Evolutionary conservation across 805 yeast genomes (phyloP).

Genomic region (Saccharomycopsis oosterbeekiorum): DNA sequence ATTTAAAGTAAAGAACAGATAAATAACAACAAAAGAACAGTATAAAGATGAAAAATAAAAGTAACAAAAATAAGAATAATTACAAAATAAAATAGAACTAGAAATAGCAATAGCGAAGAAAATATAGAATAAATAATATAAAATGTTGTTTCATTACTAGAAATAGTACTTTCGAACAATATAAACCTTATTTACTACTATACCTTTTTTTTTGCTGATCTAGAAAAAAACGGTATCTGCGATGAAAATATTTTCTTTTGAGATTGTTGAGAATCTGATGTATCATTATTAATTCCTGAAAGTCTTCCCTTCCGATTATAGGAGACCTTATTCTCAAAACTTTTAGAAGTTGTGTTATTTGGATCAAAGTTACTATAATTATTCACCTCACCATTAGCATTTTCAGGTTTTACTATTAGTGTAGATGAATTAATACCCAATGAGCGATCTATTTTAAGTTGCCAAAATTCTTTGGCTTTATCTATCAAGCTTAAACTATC

Average conservation of each 20-base stretch:
- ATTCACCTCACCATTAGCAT: not conserved
- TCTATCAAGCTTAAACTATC: slow-evolving; percentile 31
- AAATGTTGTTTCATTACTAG: not conserved
- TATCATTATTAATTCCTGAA: not conserved
- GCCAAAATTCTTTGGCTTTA: slow-evolving; percentile 49
- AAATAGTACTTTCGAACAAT: not conserved
- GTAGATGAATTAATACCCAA: slow-evolving; percentile 8
- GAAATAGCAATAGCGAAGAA: not conserved
- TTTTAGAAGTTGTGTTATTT: not conserved
- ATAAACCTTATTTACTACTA: not conserved
- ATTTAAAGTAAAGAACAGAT: no score
- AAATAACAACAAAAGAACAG: not conserved
- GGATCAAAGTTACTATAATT: not conserved
- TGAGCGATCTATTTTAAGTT: slow-evolving; percentile 28
- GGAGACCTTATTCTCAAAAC: not conserved
- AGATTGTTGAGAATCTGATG: not conserved
- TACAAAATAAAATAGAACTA: not conserved
- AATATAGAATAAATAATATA: not conserved
- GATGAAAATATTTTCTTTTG: slow-evolving; percentile 13
- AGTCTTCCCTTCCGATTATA: not conserved
- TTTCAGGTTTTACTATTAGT: not conserved
- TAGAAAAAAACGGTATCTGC: slow-evolving; percentile 15
- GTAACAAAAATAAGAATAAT: not conserved
- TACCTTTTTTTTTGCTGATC: slow-evolving; percentile 12
- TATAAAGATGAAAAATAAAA: not conserved